phyloP scores from a whole-genome alignment of 352 stramenopile species.

The Globisporangium heterothallicum region DNA sequence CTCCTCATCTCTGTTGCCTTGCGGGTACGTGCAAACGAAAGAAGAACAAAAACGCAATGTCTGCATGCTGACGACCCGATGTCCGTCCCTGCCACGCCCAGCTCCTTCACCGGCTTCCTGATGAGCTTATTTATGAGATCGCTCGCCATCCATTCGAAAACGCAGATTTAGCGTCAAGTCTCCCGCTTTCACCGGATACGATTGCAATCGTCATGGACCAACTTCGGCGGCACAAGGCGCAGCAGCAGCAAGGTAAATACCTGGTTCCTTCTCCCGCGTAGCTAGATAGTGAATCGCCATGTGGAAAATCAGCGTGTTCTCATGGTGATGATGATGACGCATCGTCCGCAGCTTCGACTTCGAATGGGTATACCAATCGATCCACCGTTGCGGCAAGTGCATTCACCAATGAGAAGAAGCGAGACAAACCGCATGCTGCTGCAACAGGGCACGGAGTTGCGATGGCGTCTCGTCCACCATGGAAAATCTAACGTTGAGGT shows the following conservation, averaged over 20 bases:
- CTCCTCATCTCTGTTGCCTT: constrained; percentile 81
- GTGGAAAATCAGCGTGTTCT: too few relatives aligned
- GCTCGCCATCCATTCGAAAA: constrained; percentile 75
- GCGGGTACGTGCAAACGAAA: constrained; percentile 38
- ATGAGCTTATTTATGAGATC: constrained; percentile 85
- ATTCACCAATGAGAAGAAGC: background rate
- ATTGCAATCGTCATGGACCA: constrained; percentile 44
- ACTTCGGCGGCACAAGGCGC: constrained; percentile 27
- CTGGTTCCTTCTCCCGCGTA: constrained; percentile 2
- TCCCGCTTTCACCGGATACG: constrained; percentile 52
- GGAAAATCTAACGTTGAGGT: constrained; percentile 11
- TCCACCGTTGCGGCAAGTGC: background rate
- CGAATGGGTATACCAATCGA: background rate
- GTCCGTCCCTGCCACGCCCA: constrained; percentile 13
- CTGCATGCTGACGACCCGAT: too few relatives aligned
- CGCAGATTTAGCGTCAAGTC: constrained; percentile 43
- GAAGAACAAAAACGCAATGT: too few relatives aligned
- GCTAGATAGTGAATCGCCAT: too few relatives aligned
- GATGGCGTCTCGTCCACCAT: constrained; percentile 9
- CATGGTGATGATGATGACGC: background rate
- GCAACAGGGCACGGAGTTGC: background rate
- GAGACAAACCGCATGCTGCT: background rate
- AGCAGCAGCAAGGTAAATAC: background rate
- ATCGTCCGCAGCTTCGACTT: background rate
- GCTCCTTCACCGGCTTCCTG: constrained; percentile 80